phyloP scores from a whole-genome alignment of 176 grass and related monocot species.

The Miscanthus lutarioriparius region DNA sequence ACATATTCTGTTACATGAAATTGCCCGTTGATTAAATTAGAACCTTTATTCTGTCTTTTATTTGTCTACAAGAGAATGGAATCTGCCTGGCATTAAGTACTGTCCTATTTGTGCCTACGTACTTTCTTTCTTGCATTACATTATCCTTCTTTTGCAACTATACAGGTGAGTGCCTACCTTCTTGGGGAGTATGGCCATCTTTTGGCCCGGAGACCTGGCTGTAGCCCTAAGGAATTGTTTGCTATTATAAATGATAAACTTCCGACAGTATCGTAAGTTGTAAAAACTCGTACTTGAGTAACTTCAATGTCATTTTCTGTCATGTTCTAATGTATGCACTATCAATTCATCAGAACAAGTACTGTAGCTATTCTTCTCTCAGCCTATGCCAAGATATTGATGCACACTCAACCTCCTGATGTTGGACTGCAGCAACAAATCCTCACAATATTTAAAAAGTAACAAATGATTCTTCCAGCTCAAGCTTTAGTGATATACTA shows the following conservation, averaged over 20 bases:
- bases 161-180: conserved; percentile 97
- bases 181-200: conserved; percentile 98
- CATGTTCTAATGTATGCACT: conserved; percentile 21
- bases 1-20: conserved; percentile 1
- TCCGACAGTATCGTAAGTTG: conserved; percentile 89
- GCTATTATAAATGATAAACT: conserved; percentile 92
- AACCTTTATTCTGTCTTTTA: conserved; percentile 20
- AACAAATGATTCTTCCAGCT: conserved; percentile 33
- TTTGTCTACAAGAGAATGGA: conserved; percentile 9
- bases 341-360: conserved; percentile 60
- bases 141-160: conserved; percentile 23
- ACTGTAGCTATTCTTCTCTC: conserved; percentile 98
- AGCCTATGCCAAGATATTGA: conserved; percentile 94
- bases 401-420: conserved; percentile 88
- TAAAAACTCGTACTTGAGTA: conserved; percentile 27
- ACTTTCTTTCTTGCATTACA: conserved; percentile 16
- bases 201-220: conserved; percentile 85
- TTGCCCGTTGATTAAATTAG: conserved; percentile 4
- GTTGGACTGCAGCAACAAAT: conserved; percentile 93
- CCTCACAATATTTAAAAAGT: conserved; percentile 88
- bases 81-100: conserved; percentile 9
- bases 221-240: conserved; percentile 97
- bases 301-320: conserved; percentile 19
- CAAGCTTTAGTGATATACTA: conserved; percentile 12
- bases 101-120: conserved; percentile 1